These are phyloP conservation scores for Schwanniomyces yamadae DNA, from an alignment of 805 yeast genomes.

Conservation along the genomic window DNA sequence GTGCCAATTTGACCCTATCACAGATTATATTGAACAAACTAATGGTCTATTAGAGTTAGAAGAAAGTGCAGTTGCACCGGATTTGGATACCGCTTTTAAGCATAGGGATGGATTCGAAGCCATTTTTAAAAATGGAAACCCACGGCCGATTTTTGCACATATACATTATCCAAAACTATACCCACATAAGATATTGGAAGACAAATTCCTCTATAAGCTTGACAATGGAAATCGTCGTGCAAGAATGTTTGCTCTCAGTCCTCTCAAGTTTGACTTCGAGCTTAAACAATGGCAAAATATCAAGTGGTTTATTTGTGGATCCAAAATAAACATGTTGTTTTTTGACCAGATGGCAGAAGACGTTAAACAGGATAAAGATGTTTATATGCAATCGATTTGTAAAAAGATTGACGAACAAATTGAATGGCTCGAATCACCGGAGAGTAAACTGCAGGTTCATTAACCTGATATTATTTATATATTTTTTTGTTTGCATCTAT, in stretches of 20 bases:
- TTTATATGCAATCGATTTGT: neutral
- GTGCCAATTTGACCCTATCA: constrained; percentile 31
- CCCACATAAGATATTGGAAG: neutral
- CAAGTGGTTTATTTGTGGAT: neutral
- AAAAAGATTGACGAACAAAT: constrained; percentile 1
- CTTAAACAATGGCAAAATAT: neutral
- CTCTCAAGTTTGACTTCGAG: neutral
- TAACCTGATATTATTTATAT: too few species aligned
- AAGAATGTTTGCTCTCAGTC: neutral
- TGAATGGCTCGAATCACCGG: neutral
- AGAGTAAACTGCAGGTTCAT: neutral
- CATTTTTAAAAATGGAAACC: neutral
- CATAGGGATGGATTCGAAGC: neutral
- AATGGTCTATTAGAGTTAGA: neutral
- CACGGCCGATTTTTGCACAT: constrained; percentile 2
- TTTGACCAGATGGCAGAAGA: neutral
- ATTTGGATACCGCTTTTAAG: neutral
- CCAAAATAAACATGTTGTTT: neutral
- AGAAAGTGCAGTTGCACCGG: neutral
- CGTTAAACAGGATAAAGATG: neutral
- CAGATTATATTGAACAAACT: too few species aligned
- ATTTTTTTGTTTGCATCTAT: too few species aligned
- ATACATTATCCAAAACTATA: constrained; percentile 1
- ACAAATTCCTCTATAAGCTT: neutral
- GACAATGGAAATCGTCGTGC: neutral